Evolutionary conservation across 129 eudicot genomes (phyloP), one percentile per base, ranked within the genome.

Genomic region (Chrysanthemum makinoi): DNA sequence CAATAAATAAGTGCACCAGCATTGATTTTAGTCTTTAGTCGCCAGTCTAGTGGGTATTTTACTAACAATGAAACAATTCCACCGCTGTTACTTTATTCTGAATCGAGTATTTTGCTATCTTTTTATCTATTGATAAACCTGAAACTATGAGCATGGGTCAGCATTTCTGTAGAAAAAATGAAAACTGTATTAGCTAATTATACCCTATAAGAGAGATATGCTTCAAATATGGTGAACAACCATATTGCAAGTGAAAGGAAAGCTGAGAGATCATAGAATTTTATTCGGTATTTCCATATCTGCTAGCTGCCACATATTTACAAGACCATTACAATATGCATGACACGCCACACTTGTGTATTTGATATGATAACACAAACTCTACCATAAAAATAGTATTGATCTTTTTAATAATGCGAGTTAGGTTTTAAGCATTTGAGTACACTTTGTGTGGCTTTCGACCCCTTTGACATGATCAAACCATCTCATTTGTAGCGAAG

Each of bases 351-450:
- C 46, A 1, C 46, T 39, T 39, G 9, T 39, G 46, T 7, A 39
- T 8, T 39, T 10, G 46, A 39, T 39, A 39, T 39, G 46, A 39
- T 39, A 6, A 39, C 46, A 39, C 46, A 39, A 39, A 39, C 10
- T 39, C 10, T 39, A 39, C 46, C 46, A 7, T 8, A 39, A 39
- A 39, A 39, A 39, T 39, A 39, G 46, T 8, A 39, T 39, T 39
- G 1, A 0, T 39, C 2, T 39, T 39, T 39, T 39, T 39, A 39
- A 2, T 6, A 6, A 39, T 26, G 53, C 54, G 11, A 65, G 54
- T 44, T 43, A 65, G 69, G 54, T 16, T 65, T 15, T 16, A 65
- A 44, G 35, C 30, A 44, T 65, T 65, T 44, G 18, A 66, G n/a
- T 66, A 66, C 19, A 48, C 28, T 20, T 48, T 47, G 57, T n/a